phyloP scores from a whole-genome alignment of 805 yeast genomes.

The Nakazawaea molendinolei region DNA sequence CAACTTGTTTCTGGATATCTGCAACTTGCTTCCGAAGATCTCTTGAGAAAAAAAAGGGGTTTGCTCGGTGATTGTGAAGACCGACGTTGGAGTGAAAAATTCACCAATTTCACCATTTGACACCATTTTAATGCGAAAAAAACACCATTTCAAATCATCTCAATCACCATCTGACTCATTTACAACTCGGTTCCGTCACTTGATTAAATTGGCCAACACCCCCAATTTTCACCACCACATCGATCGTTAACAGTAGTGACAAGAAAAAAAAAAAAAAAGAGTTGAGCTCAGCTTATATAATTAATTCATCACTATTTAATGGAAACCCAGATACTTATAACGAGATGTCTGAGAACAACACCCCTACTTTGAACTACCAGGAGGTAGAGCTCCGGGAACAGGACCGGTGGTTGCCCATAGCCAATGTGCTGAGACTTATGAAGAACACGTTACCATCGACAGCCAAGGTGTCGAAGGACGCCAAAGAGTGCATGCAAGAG shows the following conservation, averaged over 20 bases:
- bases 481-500: constrained; percentile 72
- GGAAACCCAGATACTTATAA: too few relatives aligned
- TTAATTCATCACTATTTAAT: too few relatives aligned
- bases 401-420: constrained; percentile 57
- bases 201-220: too few relatives aligned
- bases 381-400: constrained; percentile 52
- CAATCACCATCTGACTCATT: too few relatives aligned
- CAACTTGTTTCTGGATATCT: too few relatives aligned
- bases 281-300: background rate
- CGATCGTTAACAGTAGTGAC: background rate
- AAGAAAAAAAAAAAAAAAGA: background rate
- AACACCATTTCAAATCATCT: too few relatives aligned
- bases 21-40: too few relatives aligned
- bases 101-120: background rate
- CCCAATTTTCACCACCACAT: too few relatives aligned
- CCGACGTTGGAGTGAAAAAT: too few relatives aligned
- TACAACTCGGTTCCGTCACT: too few relatives aligned
- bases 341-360: background rate
- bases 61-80: too few relatives aligned
- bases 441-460: constrained; percentile 64
- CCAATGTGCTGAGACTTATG: constrained; percentile 71
- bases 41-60: too few relatives aligned
- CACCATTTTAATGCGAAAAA: background rate
- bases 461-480: constrained; percentile 74
- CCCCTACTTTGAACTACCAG: constrained; percentile 6